phyloP scores from a whole-genome alignment of 139 green algal species.

The Chlorella sp. region DNA sequence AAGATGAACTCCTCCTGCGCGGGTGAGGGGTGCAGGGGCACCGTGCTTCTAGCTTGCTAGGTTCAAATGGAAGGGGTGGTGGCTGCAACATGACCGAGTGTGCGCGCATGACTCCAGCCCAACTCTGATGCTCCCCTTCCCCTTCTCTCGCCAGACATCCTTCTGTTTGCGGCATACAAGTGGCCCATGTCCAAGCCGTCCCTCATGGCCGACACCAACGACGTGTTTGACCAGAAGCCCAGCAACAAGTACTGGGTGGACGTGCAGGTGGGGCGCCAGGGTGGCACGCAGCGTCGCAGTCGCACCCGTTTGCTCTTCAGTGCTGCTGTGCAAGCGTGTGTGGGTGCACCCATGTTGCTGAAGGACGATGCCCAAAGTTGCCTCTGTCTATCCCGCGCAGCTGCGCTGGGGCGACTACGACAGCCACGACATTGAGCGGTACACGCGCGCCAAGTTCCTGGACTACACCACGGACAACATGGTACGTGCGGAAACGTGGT shows the following conservation, averaged over 20 bases:
- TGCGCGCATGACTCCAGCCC: too few species aligned
- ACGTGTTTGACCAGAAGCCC: slow-evolving; percentile 97
- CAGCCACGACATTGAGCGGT: slow-evolving; percentile 99
- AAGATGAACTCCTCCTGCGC: slow-evolving; percentile 86
- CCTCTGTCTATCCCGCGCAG: slow-evolving; percentile 33
- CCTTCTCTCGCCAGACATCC: slow-evolving; percentile 85
- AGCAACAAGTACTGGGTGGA: slow-evolving; percentile 99
- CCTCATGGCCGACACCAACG: slow-evolving; percentile 95
- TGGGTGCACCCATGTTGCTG: too few species aligned
- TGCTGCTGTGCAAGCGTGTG: too few species aligned
- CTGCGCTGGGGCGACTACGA: slow-evolving; percentile 98
- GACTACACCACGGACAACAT: slow-evolving; percentile 99
- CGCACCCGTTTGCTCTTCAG: too few species aligned
- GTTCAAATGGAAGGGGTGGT: too few species aligned
- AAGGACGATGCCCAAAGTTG: too few species aligned
- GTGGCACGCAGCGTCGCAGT: too few species aligned
- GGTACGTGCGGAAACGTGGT: too few species aligned
- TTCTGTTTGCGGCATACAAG: slow-evolving; percentile 98
- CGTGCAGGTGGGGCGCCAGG: slow-evolving; percentile 76
- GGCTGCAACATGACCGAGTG: too few species aligned
- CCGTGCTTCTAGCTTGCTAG: too few species aligned
- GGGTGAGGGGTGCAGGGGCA: slow-evolving; percentile 2
- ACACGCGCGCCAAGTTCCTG: slow-evolving; percentile 98
- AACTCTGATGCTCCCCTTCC: background rate
- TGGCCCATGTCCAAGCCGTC: slow-evolving; percentile 95